Conservation (phyloP, 192 early-diverging fungal species). For the Martensiomyces pterosporus region DNA sequence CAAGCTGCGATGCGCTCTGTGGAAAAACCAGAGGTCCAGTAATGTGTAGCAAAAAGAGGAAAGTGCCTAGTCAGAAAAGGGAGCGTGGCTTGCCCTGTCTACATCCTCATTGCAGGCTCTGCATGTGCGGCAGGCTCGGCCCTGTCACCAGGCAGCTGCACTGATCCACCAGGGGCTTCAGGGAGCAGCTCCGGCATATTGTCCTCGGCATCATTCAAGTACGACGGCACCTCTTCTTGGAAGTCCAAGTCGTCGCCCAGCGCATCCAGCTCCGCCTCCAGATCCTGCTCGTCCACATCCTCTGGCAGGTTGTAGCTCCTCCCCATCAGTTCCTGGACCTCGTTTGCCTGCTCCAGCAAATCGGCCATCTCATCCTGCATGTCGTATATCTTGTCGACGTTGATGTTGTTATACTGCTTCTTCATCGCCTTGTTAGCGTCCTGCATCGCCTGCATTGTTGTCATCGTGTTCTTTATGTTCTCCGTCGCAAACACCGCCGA, state of each 20-base stretch:
- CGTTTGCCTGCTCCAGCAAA: conserved; percentile 93
- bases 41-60: no score
- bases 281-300: conserved; percentile 93
- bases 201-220: conserved; percentile 18
- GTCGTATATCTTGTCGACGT: conserved; percentile 87
- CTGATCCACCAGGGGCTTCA: conserved; percentile 20
- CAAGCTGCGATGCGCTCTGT: no score
- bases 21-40: no score
- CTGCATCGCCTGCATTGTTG: conserved; percentile 96
- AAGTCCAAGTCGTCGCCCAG: conserved; percentile 85
- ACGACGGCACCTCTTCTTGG: conserved; percentile 50
- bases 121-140: conserved; percentile 1
- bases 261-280: conserved; percentile 98
- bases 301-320: conserved; percentile 91
- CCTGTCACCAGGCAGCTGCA: conserved; percentile 14
- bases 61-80: no score
- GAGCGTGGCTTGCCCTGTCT: no score
- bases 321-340: conserved; percentile 93
- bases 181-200: conserved; percentile 40
- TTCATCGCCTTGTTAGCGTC: conserved; percentile 92
- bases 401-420: conserved; percentile 92
- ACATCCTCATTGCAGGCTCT: conserved; percentile 39
- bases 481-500: conserved; percentile 89
- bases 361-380: conserved; percentile 99
- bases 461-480: conserved; percentile 95